Evolutionary conservation across 2,329 filamentous ascomycete genomes (phyloP).

Genomic region (Coccinonectria pachysandricola): DNA sequence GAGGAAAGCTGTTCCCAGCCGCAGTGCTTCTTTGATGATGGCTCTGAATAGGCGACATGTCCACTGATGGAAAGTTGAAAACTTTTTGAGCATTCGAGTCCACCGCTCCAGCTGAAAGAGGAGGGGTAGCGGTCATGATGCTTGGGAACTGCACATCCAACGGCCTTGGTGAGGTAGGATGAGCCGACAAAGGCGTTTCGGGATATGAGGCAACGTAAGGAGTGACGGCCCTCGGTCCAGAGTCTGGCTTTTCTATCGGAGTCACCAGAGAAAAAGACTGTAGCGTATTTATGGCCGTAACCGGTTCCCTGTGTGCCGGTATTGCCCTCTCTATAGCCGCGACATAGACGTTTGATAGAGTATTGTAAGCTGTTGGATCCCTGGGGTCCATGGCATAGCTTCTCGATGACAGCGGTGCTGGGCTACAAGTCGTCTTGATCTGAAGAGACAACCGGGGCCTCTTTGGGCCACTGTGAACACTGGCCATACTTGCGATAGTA

Average conservation of each 20-base stretch:
- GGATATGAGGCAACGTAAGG: slow-evolving; percentile 38
- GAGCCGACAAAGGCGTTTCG: slow-evolving; percentile 44
- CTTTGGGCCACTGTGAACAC: slow-evolving; percentile 29
- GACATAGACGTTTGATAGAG: slow-evolving; percentile 54
- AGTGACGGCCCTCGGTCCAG: slow-evolving; percentile 28
- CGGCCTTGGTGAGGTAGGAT: slow-evolving; percentile 37
- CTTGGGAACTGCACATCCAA: slow-evolving; percentile 40
- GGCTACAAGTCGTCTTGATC: slow-evolving; percentile 35
- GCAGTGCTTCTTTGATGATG: too few relatives aligned
- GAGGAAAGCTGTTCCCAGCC: slow-evolving; percentile 9
- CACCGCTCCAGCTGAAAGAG: slow-evolving; percentile 42
- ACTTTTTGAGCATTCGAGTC: slow-evolving; percentile 30
- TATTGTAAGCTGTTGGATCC: slow-evolving; percentile 55
- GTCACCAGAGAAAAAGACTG: slow-evolving; percentile 22
- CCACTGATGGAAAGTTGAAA: slow-evolving; percentile 36
- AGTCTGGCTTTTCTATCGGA: slow-evolving; percentile 21
- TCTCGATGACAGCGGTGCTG: slow-evolving; percentile 25
- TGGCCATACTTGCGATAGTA: slow-evolving; percentile 24
- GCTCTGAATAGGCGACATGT: too few relatives aligned
- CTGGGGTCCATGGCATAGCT: slow-evolving; percentile 36
- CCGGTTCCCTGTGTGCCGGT: slow-evolving; percentile 34
- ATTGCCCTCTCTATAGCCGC: slow-evolving; percentile 51
- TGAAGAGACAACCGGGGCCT: slow-evolving; percentile 48
- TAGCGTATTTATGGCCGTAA: slow-evolving; percentile 38
- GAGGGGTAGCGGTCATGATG: slow-evolving; percentile 49